Evolutionary conservation across 441 rosid genomes (phyloP).

Genomic region (Gossypium aridum): DNA sequence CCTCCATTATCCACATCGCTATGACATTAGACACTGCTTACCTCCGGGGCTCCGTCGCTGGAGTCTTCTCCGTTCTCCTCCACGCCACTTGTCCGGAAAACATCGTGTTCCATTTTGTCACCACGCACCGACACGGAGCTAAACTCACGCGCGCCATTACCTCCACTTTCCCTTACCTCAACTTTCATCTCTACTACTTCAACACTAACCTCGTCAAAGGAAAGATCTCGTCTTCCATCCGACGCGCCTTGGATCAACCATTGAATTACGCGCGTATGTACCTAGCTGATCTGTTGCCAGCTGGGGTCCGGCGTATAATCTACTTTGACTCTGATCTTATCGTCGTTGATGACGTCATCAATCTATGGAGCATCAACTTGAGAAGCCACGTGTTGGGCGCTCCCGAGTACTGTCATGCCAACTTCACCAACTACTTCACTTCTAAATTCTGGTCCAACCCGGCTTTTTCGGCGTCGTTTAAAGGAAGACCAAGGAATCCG

Average conservation of each 20-base stretch:
- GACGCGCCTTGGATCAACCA: conserved; percentile 66
- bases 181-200: conserved; percentile 39
- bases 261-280: conserved; percentile 70
- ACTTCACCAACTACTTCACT: conserved; percentile 64
- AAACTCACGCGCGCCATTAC: conserved; percentile 27
- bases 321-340: conserved; percentile 76
- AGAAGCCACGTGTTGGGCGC: conserved; percentile 52
- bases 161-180: conserved; percentile 34
- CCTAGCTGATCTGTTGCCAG: conserved; percentile 61
- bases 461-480: conserved; percentile 28
- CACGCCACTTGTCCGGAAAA: conserved; percentile 54
- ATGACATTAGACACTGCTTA: conserved; percentile 60
- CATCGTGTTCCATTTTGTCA: conserved; percentile 50
- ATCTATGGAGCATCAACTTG: conserved; percentile 46
- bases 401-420: conserved; percentile 76
- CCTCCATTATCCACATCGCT: conserved; percentile 46
- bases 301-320: conserved; percentile 43
- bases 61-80: conserved; percentile 42
- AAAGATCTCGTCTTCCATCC: conserved; percentile 39
- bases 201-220: conserved; percentile 28
- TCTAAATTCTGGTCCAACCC: conserved; percentile 52
- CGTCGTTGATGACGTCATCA: conserved; percentile 69
- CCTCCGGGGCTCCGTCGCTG: conserved; percentile 48
- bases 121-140: conserved; percentile 24
- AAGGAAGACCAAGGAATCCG: conserved; percentile 30